Evolutionary conservation across 1,139 yeast species (phyloP), one percentile per base, ranked within the genome.

Genomic region (Lodderomyces elongisporus): DNA sequence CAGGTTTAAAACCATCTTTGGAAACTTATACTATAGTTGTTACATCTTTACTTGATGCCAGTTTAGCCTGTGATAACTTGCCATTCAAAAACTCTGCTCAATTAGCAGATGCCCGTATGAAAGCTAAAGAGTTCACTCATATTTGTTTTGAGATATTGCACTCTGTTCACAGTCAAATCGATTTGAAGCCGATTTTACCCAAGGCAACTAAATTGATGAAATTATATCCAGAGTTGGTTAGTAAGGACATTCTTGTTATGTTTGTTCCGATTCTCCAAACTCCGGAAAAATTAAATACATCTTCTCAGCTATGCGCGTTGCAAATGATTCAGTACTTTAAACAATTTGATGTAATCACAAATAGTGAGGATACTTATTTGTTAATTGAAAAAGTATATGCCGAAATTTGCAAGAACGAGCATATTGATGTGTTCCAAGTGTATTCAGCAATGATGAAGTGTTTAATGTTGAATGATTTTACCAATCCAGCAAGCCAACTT

Each of bases 91-190:
- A 42, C 7, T 43, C 42, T 27, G 32, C 51, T 15, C 49, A 51
- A 23, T 60, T 55, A 32, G 41, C 56, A 4, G 47, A 51, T 3
- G 54, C 61, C 4, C 54, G 50, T 25, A 47, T 58, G 18, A 75
- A 78, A 30, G 66, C 71, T 38, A 79, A 78, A 36, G 87, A 81
- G 49, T 81, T 78, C 51, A 70, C 73, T 42, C 74, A 77, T 49
- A 73, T 82, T 38, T 82, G 83, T 0, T 52, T 75, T 35, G 85
- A 79, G 44, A 64, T 82, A 40, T 70, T 79, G 40, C 52, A 46
- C 30, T 65, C 77, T 21, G 73, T 83, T 13, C 42, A 50, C 5
- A 47, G 47, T 12, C 55, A 62, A 28, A 50, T 66, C 32, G 64
- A 54, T 40, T 52, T 54, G 38, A 22, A 40, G 6, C 17, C 22